Evolutionary conservation across 441 rosid species (phyloP).

Genomic region (Raphanus hybrid): DNA sequence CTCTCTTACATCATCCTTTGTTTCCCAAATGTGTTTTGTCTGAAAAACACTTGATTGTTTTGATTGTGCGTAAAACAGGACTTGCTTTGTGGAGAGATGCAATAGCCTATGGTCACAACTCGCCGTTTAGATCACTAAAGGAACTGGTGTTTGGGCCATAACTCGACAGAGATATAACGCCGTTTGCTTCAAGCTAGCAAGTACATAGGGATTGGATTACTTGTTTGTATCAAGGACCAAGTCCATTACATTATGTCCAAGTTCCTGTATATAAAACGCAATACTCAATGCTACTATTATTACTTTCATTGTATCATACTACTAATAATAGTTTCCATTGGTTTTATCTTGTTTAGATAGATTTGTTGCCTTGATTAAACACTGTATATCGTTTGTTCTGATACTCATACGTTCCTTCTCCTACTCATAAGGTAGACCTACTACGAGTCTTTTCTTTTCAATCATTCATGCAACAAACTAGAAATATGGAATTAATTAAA

Average conservation of each 20-base stretch:
- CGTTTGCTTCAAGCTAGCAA: slow-evolving; percentile 13
- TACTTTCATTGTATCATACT: neutral
- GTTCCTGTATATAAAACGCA: neutral
- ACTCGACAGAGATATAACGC: slow-evolving; percentile 4
- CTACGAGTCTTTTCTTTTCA: too few relatives aligned
- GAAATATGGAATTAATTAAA: too few relatives aligned
- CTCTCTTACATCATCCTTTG: neutral
- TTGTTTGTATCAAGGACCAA: slow-evolving; percentile 7
- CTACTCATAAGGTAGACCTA: too few relatives aligned
- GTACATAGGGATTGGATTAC: neutral
- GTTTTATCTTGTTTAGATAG: too few relatives aligned
- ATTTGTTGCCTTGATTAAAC: too few relatives aligned
- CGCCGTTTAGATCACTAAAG: slow-evolving; percentile 71
- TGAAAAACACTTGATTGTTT: slow-evolving; percentile 39
- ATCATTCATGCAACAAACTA: too few relatives aligned
- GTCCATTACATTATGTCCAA: neutral
- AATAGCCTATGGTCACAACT: slow-evolving; percentile 59
- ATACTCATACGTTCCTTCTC: too few relatives aligned
- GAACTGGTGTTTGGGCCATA: slow-evolving; percentile 63
- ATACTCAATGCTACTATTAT: neutral
- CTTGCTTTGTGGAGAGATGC: slow-evolving; percentile 76
- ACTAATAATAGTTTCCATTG: too few relatives aligned
- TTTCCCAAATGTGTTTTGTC: neutral
- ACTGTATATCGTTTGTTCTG: too few relatives aligned
- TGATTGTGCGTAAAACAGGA: slow-evolving; percentile 48